Evolutionary conservation across 2,329 filamentous ascomycete genomes (phyloP), one percentile per base, ranked within the genome.

Genomic region (Pyrenochaeta sp.): DNA sequence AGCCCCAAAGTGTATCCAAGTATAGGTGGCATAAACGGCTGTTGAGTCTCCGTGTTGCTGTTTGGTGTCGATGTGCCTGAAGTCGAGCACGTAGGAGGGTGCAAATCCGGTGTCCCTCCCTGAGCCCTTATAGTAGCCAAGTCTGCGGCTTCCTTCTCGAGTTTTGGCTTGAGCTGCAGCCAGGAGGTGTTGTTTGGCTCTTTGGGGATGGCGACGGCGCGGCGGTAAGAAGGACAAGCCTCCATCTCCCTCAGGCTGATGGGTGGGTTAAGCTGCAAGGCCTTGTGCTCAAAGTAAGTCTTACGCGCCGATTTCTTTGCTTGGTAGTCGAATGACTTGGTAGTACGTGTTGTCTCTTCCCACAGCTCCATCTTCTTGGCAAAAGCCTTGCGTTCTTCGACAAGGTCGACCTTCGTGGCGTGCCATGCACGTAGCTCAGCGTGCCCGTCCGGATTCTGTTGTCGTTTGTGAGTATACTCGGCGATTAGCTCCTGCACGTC

Each of bases 171-270:
- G 48, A 77, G 66, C 42, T 73, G 71, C 32, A 72, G 63, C 75
- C 75, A 77, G 0, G 75, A 75, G 2, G 67, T 70, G 57, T 68
- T 74, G 56, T 73, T 76, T 13, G 75, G 74, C 10, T 73, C 72
- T 54, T 77, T 78, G 40, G 78, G 73, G 24, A 79, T 79, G 19
- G 74, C 72, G 34, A 80, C 65, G 22, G 77, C 72, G 25, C 74
- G 71, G 19, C 74, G 70, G 60, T 78, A 81, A 1, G 77, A 76
- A 1, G 74, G 68, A 55, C 80, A 80, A 25, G 67, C 69, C 56
- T 76, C 69, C 58, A 81, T 65, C 34, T 76, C 69, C 13, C 65
- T 64, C 40, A 64, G 34, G 28, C 52, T 64, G 48, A 81, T 78
- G 9, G 79, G 76, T 2, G 78, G 77, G 8, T 62, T 64, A 12